These are phyloP conservation scores for Corylus avellana DNA, from an alignment of 306 rosid genomes.

Conservation along the genomic window DNA sequence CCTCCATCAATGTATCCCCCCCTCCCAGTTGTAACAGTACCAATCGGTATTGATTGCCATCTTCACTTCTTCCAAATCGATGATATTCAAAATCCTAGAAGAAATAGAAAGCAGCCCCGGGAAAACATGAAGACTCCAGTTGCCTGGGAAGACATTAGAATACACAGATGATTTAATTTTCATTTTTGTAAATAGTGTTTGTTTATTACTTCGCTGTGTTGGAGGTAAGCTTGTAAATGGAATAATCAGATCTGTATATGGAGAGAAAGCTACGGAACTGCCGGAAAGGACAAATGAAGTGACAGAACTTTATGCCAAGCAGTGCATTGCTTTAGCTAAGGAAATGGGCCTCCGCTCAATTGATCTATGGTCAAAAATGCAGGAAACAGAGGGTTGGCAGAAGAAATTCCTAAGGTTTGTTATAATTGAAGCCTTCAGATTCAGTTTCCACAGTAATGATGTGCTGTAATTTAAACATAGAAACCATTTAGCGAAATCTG, in stretches of 20 bases:
- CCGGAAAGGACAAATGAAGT: slow-evolving; percentile 85
- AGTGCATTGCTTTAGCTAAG: slow-evolving; percentile 66
- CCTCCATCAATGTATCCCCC: background rate
- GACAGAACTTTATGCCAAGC: slow-evolving; percentile 72
- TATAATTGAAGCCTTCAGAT: slow-evolving; percentile 10
- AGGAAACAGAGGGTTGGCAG: slow-evolving; percentile 92
- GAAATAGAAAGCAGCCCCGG: background rate
- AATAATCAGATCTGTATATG: slow-evolving; percentile 63
- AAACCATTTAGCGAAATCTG: slow-evolving; percentile 3
- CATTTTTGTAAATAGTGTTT: too few relatives aligned
- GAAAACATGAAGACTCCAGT: slow-evolving; percentile 9
- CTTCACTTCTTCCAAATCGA: background rate
- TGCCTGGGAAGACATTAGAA: slow-evolving; percentile 16
- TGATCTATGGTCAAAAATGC: slow-evolving; percentile 91
- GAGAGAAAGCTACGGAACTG: slow-evolving; percentile 58
- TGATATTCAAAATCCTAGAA: background rate
- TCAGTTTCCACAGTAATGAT: background rate
- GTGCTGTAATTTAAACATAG: background rate
- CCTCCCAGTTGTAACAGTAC: background rate
- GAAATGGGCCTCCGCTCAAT: slow-evolving; percentile 57
- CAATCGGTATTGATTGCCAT: background rate
- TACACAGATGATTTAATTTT: slow-evolving; percentile 4
- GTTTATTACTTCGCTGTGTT: background rate
- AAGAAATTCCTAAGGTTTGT: slow-evolving; percentile 76
- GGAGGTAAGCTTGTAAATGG: slow-evolving; percentile 25